Base-by-base conservation (phyloP, 2,329 filamentous ascomycete species). In the Hypoxylon sp. region DNA sequence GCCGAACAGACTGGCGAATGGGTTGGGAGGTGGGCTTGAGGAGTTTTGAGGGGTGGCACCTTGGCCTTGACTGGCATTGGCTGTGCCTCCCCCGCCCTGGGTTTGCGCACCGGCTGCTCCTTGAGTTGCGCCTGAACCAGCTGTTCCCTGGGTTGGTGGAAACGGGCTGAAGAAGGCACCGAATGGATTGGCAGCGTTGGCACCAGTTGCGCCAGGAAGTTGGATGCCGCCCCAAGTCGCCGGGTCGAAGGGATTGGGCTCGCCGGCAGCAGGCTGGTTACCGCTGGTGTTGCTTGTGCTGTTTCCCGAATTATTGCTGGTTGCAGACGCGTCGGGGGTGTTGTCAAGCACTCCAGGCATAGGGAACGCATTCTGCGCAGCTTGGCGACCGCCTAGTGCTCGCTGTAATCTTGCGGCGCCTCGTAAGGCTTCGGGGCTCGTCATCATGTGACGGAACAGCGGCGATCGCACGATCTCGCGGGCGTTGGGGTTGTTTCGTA, bases 291-390 rank as follows among this genome's bases (percentile, higher is more conserved):
- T 56, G 39, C 29, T 56, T 30, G 11, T 19, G 64, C 78, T 80
- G 76, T 67, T 74, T 50, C 74, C 73, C 2, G 60, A 54, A 34
- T 67, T 75, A 34, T 71, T 75, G 19, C 70, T 73, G 34, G 76
- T 71, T 43, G 76, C 72, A 74, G 79, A 71, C 63, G 75, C 75
- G 62, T 82, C 83, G 1, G 88, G 90, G 2, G 94, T 97, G 29
- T 89, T 96, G 78, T 97, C 94, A 34, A 95, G 98, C 19, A 91
- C 90, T 7, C 96, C 96, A 1, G 96, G 96, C 52, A 95, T 95
- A 11, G 96, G 94, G 77, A 99, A 98, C 4, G 88, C 82, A 62
- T 79, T 82, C 64, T 79, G 83, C 52, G 82, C 82, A 58, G 80
- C 63, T 59, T 76, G 78, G 59, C 84, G 86, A 46, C 85, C 87